Evolutionary conservation across 306 rosid genomes (phyloP), one percentile per base, ranked within the genome.

Genomic region (Glycine soja): DNA sequence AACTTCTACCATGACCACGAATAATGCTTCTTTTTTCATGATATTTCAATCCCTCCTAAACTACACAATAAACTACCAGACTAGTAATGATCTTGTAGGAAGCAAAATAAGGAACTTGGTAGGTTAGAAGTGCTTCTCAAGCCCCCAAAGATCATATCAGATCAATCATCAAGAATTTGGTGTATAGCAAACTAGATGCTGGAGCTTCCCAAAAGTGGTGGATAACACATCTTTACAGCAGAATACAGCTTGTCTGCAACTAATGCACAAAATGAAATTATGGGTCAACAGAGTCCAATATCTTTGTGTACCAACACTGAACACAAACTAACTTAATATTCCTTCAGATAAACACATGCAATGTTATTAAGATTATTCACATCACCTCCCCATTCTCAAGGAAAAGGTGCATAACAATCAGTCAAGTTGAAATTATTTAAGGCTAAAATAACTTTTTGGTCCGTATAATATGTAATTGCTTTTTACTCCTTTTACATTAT

Each of bases 11-110:
- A 54, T 8, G 71, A 59, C 63, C 67, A 14, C 62, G 15, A 48
- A 64, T 10, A 74, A 67, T 56, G 16, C 3, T 52, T 6, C 46
- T 80, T 69, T 19, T 40, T 67, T 43, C 19, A 12, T 56, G 38
- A 14, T 5, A 57, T n/a, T n/a, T n/a, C n/a, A 58, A 36, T 66
- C 81, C 47, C 47, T 61, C 40, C 87, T 74, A 74, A 61, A 77
- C 82, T 84, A 81, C 43, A 79, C 73, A 57, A 79, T 43, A 9
- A 65, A 38, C 72, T 40, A 18, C 75, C 19, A 70, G 57, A 71
- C 68, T 57, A 84, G 34, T 10, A 46, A 74, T 46, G 78, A 78
- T 87, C 86, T 54, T 84, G 80, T 77, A 78, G 10, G 79, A 87
- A 64, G 72, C 24, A 74, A 72, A 78, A 81, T 34, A 75, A 78